Conservation (phyloP, 148 eudicot genomes). For the Chenopodium formosanum region DNA sequence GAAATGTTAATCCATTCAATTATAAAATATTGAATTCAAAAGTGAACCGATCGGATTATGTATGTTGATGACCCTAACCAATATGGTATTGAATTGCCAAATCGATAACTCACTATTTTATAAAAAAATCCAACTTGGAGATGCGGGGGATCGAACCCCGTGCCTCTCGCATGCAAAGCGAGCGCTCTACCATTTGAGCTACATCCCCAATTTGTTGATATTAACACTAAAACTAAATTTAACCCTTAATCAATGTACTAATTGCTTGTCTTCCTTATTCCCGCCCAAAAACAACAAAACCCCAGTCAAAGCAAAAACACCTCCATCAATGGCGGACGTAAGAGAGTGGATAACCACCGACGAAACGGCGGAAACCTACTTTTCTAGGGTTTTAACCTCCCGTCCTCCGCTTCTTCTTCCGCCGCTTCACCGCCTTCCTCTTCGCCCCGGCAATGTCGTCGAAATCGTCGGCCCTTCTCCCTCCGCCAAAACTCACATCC, state of each 20-base stretch:
- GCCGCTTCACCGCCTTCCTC: constrained; percentile 81
- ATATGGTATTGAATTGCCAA: too few relatives aligned
- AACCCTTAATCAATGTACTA: too few relatives aligned
- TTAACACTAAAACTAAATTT: too few relatives aligned
- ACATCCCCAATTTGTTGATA: constrained; percentile 39
- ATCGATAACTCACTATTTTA: too few relatives aligned
- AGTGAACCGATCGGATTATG: too few relatives aligned
- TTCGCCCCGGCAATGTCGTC: constrained; percentile 70
- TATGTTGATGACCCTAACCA: too few relatives aligned
- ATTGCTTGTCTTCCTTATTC: not conserved
- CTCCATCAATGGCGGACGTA: constrained; percentile 25
- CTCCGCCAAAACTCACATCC: constrained; percentile 77
- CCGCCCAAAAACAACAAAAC: not conserved
- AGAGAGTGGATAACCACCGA: constrained; percentile 51
- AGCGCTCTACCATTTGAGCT: constrained; percentile 91
- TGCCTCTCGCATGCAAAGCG: constrained; percentile 82
- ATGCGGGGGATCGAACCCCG: constrained; percentile 94
- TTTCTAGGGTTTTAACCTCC: constrained; percentile 44
- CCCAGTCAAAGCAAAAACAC: not conserved
- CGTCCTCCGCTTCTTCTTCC: constrained; percentile 55
- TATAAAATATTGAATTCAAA: too few relatives aligned
- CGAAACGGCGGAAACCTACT: constrained; percentile 58
- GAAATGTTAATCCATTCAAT: too few relatives aligned
- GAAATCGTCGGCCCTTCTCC: constrained; percentile 81
- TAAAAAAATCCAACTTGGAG: too few relatives aligned